Evolutionary conservation across 306 rosid species (phyloP).

Genomic region (Canavalia ensiformis): DNA sequence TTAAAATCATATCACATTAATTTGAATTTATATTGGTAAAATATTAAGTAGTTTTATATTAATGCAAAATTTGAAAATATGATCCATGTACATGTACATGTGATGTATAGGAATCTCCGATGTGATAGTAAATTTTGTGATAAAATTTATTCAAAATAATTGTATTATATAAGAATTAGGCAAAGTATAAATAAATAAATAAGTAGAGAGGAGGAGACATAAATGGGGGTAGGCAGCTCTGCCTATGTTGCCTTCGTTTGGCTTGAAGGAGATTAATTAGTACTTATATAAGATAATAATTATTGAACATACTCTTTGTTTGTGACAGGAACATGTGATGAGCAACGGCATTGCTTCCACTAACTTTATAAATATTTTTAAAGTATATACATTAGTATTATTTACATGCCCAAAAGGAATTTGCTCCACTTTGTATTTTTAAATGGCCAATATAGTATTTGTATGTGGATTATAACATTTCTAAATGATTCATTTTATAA

Average conservation of each 20-base stretch:
- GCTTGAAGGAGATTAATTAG: not conserved
- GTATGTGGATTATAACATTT: not conserved
- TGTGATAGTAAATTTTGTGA: not conserved
- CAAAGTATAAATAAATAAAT: not conserved
- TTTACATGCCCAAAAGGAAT: not conserved
- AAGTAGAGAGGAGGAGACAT: not conserved
- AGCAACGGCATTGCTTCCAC: not conserved
- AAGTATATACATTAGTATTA: not conserved
- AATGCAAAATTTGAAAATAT: not conserved
- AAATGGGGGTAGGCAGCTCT: constrained; percentile 4
- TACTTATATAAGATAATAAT: not conserved
- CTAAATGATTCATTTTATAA: not conserved
- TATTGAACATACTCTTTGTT: not conserved
- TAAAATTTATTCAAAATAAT: not conserved
- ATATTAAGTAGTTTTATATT: not conserved
- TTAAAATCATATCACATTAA: not conserved
- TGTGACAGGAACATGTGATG: not conserved
- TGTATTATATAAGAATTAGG: not conserved
- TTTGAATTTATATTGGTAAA: not conserved
- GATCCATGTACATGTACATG: too few relatives aligned
- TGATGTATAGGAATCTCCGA: too few relatives aligned
- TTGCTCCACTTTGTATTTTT: not conserved
- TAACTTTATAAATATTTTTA: not conserved
- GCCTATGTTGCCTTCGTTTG: not conserved
- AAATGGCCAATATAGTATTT: not conserved